Conservation (phyloP, 2,329 filamentous ascomycete genomes). For the Penicillium sp. region DNA sequence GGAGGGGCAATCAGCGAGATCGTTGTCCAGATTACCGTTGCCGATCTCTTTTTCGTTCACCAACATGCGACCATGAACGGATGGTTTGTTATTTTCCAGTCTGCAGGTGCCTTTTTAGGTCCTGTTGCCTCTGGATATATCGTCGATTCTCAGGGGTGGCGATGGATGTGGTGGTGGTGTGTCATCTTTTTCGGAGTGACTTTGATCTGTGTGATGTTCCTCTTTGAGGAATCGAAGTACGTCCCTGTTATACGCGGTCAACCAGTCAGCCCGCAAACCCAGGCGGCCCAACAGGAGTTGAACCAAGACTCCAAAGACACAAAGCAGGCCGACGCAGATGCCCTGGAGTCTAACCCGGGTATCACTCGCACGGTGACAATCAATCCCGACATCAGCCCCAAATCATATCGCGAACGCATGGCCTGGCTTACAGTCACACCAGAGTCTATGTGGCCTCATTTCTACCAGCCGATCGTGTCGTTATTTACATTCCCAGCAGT, state of each 20-base stretch:
- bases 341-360: background rate
- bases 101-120: conserved; percentile 38
- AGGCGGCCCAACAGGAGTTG: conserved; percentile 2
- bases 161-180: conserved; percentile 54
- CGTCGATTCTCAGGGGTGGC: conserved; percentile 48
- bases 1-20: conserved; percentile 47
- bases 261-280: background rate
- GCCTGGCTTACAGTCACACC: conserved; percentile 30
- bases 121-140: conserved; percentile 35
- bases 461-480: conserved; percentile 29
- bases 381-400: conserved; percentile 36
- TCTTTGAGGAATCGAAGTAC: conserved; percentile 46
- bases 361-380: conserved; percentile 9
- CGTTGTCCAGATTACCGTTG: conserved; percentile 49
- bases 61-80: conserved; percentile 50
- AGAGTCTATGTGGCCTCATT: conserved; percentile 22
- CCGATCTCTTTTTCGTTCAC: conserved; percentile 52
- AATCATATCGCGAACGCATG: conserved; percentile 49
- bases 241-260: conserved; percentile 13
- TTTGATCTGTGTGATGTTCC: conserved; percentile 46
- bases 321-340: background rate
- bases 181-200: conserved; percentile 43
- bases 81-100: conserved; percentile 43
- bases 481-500: conserved; percentile 52
- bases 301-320: background rate